Evolutionary conservation across 441 rosid species (phyloP), one percentile per base, ranked within the genome.

Genomic region (Breynia disticha): DNA sequence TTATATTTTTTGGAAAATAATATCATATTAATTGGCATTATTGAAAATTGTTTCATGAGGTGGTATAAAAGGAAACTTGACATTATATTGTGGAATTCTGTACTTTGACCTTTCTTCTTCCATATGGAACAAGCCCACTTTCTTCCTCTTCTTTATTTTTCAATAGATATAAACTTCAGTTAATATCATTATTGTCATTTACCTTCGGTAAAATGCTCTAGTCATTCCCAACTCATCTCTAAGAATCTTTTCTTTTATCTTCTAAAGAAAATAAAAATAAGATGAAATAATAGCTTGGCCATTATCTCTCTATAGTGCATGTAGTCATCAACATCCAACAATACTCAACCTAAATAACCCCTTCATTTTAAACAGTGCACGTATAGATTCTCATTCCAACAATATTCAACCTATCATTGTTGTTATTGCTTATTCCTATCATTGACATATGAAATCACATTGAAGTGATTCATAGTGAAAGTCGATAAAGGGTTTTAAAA

Each of bases 111-210:
- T n/a, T n/a, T n/a, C n/a, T n/a, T n/a, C n/a, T n/a, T n/a, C n/a
- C n/a, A n/a, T n/a, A n/a, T n/a, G n/a, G n/a, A n/a, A n/a, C n/a
- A n/a, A n/a, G n/a, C n/a, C n/a, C n/a, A n/a, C n/a, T n/a, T n/a
- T n/a, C n/a, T n/a, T n/a, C n/a, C n/a, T n/a, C n/a, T n/a, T n/a
- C n/a, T n/a, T n/a, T n/a, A n/a, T n/a, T n/a, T n/a, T n/a, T n/a
- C n/a, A n/a, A n/a, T n/a, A n/a, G n/a, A n/a, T n/a, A n/a, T n/a
- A n/a, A 65, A 63, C 67, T 50, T 48, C 46, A 61, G 77, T 67
- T 61, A 75, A 80, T 60, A 65, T 71, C 13, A 41, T 3, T 41
- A 41, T 15, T 11, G 44, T 69, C 76, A 72, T 75, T 74, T 28
- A 28, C 2, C 35, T 65, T 57, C 67, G 47, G 55, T 54, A 60